Conservation (phyloP, 2,329 filamentous ascomycete species). For the Epichloe brachyelytri region DNA sequence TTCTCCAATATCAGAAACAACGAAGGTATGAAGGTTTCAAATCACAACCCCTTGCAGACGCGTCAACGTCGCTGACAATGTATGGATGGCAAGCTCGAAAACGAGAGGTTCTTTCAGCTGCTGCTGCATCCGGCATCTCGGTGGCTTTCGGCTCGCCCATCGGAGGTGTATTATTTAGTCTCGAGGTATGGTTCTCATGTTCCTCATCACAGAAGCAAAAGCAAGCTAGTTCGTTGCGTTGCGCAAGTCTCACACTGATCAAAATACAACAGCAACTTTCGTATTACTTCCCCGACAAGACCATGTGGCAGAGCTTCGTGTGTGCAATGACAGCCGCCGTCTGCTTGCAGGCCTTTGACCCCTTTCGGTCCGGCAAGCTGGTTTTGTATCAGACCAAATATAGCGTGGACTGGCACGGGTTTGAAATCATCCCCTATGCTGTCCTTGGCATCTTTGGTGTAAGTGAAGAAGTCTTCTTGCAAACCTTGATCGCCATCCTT, state of each 20-base stretch:
- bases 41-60: not conserved
- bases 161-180: slow-evolving; percentile 84
- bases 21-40: slow-evolving; percentile 48
- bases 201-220: not conserved
- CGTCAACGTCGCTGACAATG: not conserved
- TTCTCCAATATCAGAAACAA: slow-evolving; percentile 71
- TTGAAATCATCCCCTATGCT: slow-evolving; percentile 81
- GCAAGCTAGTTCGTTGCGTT: not conserved
- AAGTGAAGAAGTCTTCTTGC: slow-evolving; percentile 12
- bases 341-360: slow-evolving; percentile 82
- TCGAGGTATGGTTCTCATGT: slow-evolving; percentile 47
- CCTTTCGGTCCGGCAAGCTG: slow-evolving; percentile 88
- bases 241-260: not conserved
- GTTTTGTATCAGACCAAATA: slow-evolving; percentile 95
- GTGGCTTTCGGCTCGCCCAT: slow-evolving; percentile 92
- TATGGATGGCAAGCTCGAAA: slow-evolving; percentile 54
- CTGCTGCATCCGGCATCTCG: slow-evolving; percentile 82
- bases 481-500: not conserved
- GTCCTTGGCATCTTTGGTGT: slow-evolving; percentile 73
- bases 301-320: slow-evolving; percentile 99
- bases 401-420: slow-evolving; percentile 81
- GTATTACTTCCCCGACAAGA: slow-evolving; percentile 97
- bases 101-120: slow-evolving; percentile 82
- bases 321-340: slow-evolving; percentile 98
- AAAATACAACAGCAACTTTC: slow-evolving; percentile 56